A percentile compares a stretch with the other conserved stretches of the same genome.
Conservation (phyloP, 495 filamentous ascomycete species). For the Schizothecium vesticola region DNA sequence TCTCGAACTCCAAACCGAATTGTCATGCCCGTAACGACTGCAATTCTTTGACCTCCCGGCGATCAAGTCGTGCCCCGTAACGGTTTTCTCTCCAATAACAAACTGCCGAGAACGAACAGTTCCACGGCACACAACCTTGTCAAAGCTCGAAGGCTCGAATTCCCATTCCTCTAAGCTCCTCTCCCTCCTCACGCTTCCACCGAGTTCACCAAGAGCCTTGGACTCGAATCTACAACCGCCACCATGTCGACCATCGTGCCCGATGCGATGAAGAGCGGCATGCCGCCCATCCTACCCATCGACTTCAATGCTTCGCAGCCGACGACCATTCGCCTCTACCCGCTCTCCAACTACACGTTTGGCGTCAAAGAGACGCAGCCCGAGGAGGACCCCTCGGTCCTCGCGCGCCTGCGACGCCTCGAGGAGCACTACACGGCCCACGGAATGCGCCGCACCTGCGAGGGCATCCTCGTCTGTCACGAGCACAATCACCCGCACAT, state of each 20-base stretch:
- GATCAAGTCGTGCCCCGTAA: not conserved
- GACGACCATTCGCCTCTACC: slow-evolving; percentile 85
- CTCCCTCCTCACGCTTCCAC: not conserved
- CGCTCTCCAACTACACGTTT: slow-evolving; percentile 97
- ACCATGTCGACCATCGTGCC: slow-evolving; percentile 72
- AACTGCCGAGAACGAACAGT: not conserved
- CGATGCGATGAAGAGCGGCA: slow-evolving; percentile 63
- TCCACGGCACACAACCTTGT: not conserved
- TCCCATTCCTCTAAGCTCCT: not conserved
- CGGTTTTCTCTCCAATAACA: not conserved
- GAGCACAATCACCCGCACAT: slow-evolving; percentile 99
- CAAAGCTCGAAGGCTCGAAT: not conserved
- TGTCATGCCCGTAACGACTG: not conserved
- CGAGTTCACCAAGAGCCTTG: not conserved
- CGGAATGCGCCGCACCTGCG: slow-evolving; percentile 95
- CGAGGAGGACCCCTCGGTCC: slow-evolving; percentile 92
- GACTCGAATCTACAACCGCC: not conserved
- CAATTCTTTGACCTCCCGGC: not conserved
- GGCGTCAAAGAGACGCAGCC: slow-evolving; percentile 97
- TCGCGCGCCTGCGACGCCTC: slow-evolving; percentile 83
- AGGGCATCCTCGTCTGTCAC: slow-evolving; percentile 94
- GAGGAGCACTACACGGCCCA: slow-evolving; percentile 89
- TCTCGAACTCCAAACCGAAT: not conserved
- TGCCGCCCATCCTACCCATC: slow-evolving; percentile 72
- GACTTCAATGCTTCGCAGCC: slow-evolving; percentile 87